Evolutionary conservation across 768 basidiomycete genomes (phyloP).

Genomic region (Gyrodon lividus): DNA sequence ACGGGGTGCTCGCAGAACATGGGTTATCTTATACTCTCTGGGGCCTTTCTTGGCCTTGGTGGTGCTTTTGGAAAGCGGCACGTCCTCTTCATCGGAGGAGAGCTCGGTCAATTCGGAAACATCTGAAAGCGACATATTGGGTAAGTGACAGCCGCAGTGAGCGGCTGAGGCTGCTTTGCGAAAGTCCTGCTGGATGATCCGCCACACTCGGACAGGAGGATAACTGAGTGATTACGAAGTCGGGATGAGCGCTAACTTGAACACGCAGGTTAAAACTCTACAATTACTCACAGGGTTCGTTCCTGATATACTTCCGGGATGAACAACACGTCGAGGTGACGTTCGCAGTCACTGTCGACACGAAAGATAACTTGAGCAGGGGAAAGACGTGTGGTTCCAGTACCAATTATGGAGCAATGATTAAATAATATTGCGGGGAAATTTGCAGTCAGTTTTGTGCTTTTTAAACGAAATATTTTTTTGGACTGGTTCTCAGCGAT

Average conservation of each 20-base stretch:
- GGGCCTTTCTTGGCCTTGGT: conserved; percentile 23
- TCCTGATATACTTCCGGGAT: neutral
- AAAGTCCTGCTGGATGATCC: neutral
- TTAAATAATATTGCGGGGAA: no score
- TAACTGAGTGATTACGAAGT: neutral
- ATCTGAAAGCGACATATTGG: conserved; percentile 38
- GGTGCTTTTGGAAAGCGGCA: conserved; percentile 22
- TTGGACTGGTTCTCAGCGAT: no score
- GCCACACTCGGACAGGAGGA: neutral
- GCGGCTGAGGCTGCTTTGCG: neutral
- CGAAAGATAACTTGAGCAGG: neutral
- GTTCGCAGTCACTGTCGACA: neutral
- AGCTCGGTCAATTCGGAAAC: conserved; percentile 49
- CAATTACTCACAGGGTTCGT: neutral
- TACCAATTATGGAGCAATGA: neutral
- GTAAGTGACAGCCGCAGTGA: neutral
- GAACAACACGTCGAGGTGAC: neutral
- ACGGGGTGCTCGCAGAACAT: conserved; percentile 38
- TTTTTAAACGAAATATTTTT: no score
- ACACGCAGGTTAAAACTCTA: neutral
- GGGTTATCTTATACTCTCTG: conserved; percentile 31
- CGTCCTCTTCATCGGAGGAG: conserved; percentile 39
- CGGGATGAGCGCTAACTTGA: neutral
- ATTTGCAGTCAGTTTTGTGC: no score
- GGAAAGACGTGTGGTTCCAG: neutral